Base-by-base conservation (phyloP, 805 yeast genomes). In the Wickerhamiella sorbophila region DNA sequence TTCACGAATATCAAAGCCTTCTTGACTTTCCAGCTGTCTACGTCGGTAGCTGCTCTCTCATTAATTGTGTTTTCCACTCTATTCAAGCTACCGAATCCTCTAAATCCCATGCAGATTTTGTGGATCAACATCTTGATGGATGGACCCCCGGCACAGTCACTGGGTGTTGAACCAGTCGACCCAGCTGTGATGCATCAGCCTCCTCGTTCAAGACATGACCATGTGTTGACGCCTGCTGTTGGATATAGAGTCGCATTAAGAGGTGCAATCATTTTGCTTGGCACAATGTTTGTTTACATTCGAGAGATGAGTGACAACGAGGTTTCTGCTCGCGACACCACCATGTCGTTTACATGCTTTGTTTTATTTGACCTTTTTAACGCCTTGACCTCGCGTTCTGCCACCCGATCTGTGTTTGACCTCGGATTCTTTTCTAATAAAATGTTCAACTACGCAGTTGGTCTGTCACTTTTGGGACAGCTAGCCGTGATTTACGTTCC, bases 91-190 rank as follows among this genome's bases (percentile, higher is more conserved):
- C 95, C 95, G 39, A 87, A 85, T 52, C 98, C 98, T 9, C 70
- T 88, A 52, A 88, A 88, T 58, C 95, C 98, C 22, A 88, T 88
- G 98, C 97, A 91, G 67, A 91, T 88, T 53, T 67, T 88, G 54
- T 88, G 97, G 96, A 88, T 88, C 59, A 88, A 88, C 59, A 91
- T 88, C 48, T 70, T 88, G 44, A 88, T 88, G 98, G 98, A 88
- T 64, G 98, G 98, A 1, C 98, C 98, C 9, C 98, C 98, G 3
- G 97, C 97, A 1, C 98, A 88, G 64, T 82, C 94, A 0, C 67
- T 88, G 35, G 98, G 98, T 45, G 97, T 91, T 26, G 98, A 88
- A 63, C 94, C 95, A 1, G 97, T 88, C 12, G 97, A 88, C 56
- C 86, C 81, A 47, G 94, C 81, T 58, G 95, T 88, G 31, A 87